Percentiles rank a stretch among this genome's conserved stretches.
Evolutionary conservation across 345 rosid species (phyloP).

Genomic region (Aurinia saxatilis): DNA sequence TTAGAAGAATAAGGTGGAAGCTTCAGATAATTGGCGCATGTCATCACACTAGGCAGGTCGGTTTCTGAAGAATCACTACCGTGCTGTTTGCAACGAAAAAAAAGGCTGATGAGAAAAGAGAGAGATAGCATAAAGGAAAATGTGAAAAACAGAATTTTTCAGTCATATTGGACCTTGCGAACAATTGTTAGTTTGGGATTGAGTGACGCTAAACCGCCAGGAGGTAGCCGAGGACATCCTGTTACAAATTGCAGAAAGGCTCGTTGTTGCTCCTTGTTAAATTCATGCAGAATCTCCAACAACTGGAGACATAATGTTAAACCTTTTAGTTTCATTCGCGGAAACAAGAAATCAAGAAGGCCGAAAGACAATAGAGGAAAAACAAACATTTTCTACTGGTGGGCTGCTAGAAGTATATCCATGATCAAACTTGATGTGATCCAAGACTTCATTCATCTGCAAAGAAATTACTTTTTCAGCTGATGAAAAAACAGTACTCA

Average conservation of each 20-base stretch:
- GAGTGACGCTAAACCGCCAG: slow-evolving; percentile 85
- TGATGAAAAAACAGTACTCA: neutral
- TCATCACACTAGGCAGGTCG: slow-evolving; percentile 96
- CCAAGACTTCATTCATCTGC: slow-evolving; percentile 74
- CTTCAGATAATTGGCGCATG: slow-evolving; percentile 95
- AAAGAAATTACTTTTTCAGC: neutral
- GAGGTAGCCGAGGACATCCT: slow-evolving; percentile 92
- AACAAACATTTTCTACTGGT: slow-evolving; percentile 52
- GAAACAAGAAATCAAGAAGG: neutral
- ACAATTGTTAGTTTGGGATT: slow-evolving; percentile 90
- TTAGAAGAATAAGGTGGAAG: slow-evolving; percentile 89
- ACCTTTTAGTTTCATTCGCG: slow-evolving; percentile 2
- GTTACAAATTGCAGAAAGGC: slow-evolving; percentile 93
- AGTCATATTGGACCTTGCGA: slow-evolving; percentile 50
- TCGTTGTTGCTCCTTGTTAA: slow-evolving; percentile 49
- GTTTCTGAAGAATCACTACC: slow-evolving; percentile 56
- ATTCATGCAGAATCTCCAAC: slow-evolving; percentile 70
- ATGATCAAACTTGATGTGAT: slow-evolving; percentile 94
- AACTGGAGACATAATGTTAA: slow-evolving; percentile 39
- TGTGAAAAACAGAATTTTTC: too few relatives aligned
- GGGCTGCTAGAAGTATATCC: slow-evolving; percentile 98
- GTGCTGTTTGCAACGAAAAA: slow-evolving; percentile 39
- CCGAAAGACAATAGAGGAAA: neutral
- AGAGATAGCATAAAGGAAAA: neutral
- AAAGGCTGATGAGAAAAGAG: neutral